Evolutionary conservation across 495 filamentous ascomycete genomes (phyloP).

Genomic region (Penicillium samsonianum): DNA sequence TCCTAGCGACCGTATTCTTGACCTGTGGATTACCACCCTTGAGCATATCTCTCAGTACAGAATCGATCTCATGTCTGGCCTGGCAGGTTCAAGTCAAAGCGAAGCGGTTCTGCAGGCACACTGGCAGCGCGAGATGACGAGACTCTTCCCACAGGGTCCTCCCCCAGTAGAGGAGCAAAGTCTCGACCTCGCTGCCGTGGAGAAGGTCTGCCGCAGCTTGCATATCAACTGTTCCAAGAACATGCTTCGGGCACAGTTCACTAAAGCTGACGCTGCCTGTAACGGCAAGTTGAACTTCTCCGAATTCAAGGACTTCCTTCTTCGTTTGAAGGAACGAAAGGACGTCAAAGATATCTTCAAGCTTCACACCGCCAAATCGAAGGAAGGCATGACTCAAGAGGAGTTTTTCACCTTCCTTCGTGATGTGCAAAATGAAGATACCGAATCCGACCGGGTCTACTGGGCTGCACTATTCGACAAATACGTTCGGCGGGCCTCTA

Average conservation of each 20-base stretch:
- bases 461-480: conserved; percentile 78
- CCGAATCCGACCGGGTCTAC: conserved; percentile 60
- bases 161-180: conserved; percentile 62
- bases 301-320: conserved; percentile 81
- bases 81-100: conserved; percentile 70
- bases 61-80: conserved; percentile 81
- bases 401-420: conserved; percentile 78
- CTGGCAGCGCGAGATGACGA: conserved; percentile 85
- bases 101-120: conserved; percentile 77
- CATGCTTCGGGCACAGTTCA: conserved; percentile 73
- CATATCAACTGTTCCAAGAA: conserved; percentile 84
- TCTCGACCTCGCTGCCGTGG: conserved; percentile 74
- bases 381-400: conserved; percentile 63
- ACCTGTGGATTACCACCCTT: conserved; percentile 78
- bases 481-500: conserved; percentile 62
- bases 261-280: conserved; percentile 63
- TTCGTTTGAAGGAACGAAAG: conserved; percentile 75
- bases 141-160: conserved; percentile 56
- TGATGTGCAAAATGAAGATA: conserved; percentile 71
- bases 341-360: conserved; percentile 76
- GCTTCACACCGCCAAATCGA: conserved; percentile 47
- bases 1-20: conserved; percentile 63
- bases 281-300: conserved; percentile 67
- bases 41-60: conserved; percentile 78
- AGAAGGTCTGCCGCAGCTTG: conserved; percentile 78